phyloP scores from a whole-genome alignment of 345 rosid species.

The Toxicodendron radicans region DNA sequence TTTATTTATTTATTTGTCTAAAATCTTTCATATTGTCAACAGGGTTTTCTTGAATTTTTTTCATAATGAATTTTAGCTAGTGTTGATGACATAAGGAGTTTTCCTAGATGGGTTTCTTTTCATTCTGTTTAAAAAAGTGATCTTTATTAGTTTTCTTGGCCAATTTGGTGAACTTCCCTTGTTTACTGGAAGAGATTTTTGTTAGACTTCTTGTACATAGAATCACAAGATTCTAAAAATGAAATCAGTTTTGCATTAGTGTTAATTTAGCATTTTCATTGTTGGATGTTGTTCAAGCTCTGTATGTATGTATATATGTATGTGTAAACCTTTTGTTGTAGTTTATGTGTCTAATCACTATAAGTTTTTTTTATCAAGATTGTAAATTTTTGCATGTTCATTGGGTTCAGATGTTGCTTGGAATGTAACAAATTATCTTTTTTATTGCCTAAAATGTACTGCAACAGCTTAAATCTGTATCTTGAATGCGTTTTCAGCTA shows the following conservation, averaged over 20 bases:
- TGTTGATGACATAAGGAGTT: background rate
- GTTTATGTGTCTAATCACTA: too few species aligned
- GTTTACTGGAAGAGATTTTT: background rate
- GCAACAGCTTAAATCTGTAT: background rate
- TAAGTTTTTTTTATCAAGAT: too few species aligned
- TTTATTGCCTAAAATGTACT: background rate
- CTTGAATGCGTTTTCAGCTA: background rate
- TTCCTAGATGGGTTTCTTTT: background rate
- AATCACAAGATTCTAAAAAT: background rate
- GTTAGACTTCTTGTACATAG: background rate
- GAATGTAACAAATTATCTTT: background rate
- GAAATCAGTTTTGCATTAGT: background rate
- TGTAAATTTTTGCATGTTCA: background rate
- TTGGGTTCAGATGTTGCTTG: background rate
- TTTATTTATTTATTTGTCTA: background rate
- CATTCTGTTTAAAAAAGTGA: background rate
- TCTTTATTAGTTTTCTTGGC: background rate
- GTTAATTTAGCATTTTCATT: background rate
- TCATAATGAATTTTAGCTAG: too few species aligned
- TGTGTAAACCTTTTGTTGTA: too few species aligned
- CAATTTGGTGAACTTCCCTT: constrained; percentile 2
- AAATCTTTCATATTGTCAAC: background rate
- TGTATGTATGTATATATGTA: too few species aligned
- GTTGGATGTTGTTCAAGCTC: background rate
- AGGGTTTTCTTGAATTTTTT: background rate